These are phyloP conservation scores for Vitellaria paradoxa DNA, from an alignment of 179 eudicot species.

Conservation along the genomic window DNA sequence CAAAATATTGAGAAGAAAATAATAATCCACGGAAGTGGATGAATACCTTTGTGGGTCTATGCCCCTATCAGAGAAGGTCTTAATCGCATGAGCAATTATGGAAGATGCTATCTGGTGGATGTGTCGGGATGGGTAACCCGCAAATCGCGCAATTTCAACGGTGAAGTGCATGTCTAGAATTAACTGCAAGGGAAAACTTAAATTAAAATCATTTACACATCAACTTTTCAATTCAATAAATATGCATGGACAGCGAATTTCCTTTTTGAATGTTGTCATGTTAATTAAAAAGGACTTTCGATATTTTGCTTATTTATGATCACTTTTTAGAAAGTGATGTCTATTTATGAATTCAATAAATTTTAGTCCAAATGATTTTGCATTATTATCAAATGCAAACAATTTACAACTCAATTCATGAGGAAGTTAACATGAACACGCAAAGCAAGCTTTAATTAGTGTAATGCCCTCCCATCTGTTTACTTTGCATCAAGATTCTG, in stretches of 20 bases:
- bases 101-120: slow-evolving; percentile 77
- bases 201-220: neutral
- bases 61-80: slow-evolving; percentile 80
- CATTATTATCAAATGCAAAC: too few species aligned
- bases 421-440: too few species aligned
- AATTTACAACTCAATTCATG: too few species aligned
- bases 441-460: too few species aligned
- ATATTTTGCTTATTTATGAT: too few species aligned
- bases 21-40: neutral
- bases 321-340: too few species aligned
- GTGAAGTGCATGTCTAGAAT: slow-evolving; percentile 98
- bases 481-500: too few species aligned
- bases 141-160: slow-evolving; percentile 93
- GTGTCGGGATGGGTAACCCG: slow-evolving; percentile 74
- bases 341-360: too few species aligned
- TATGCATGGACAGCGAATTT: neutral
- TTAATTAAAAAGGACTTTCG: neutral
- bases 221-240: neutral
- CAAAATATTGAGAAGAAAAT: neutral
- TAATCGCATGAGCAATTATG: slow-evolving; percentile 82
- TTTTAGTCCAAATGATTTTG: too few species aligned
- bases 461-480: too few species aligned
- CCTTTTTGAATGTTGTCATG: neutral
- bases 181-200: slow-evolving; percentile 43
- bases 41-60: slow-evolving; percentile 84